phyloP scores from a whole-genome alignment of 139 green algal genomes.

The Picochlorum sp. region DNA sequence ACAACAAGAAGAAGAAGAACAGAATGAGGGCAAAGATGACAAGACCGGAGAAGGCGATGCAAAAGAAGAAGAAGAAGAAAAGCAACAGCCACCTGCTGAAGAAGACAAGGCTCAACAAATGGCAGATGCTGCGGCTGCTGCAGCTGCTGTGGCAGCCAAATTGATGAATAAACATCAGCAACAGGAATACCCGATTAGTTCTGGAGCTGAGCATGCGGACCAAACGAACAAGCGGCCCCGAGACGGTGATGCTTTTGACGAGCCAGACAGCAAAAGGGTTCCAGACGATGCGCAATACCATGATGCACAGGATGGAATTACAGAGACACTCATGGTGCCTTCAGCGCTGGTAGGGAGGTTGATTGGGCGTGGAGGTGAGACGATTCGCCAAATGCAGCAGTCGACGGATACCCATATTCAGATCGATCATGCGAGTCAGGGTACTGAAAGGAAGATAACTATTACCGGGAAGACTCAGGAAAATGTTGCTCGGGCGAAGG shows the following conservation, averaged over 20 bases:
- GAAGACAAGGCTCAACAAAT: constrained; percentile 3
- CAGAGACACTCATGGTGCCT: constrained; percentile 18
- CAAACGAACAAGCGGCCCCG: constrained; percentile 30
- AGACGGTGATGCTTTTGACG: constrained; percentile 17
- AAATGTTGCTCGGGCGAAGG: constrained; percentile 39
- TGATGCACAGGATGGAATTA: constrained; percentile 2
- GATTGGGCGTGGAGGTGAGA: constrained; percentile 77
- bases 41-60: background rate
- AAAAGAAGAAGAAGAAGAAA: background rate
- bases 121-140: constrained; percentile 8
- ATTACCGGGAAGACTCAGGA: constrained; percentile 45
- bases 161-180: constrained; percentile 15
- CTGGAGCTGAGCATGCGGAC: constrained; percentile 12
- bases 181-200: constrained; percentile 9
- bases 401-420: constrained; percentile 59
- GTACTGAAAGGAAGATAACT: constrained; percentile 64
- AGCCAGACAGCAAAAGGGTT: constrained; percentile 29
- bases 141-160: constrained; percentile 17
- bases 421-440: constrained; percentile 55
- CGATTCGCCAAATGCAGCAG: constrained; percentile 74
- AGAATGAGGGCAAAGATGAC: background rate
- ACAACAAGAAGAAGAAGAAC: background rate
- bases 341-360: constrained; percentile 62
- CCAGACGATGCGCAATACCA: background rate
- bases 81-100: background rate